Evolutionary conservation across 148 eudicot genomes (phyloP).

Genomic region (Selenicereus undatus): DNA sequence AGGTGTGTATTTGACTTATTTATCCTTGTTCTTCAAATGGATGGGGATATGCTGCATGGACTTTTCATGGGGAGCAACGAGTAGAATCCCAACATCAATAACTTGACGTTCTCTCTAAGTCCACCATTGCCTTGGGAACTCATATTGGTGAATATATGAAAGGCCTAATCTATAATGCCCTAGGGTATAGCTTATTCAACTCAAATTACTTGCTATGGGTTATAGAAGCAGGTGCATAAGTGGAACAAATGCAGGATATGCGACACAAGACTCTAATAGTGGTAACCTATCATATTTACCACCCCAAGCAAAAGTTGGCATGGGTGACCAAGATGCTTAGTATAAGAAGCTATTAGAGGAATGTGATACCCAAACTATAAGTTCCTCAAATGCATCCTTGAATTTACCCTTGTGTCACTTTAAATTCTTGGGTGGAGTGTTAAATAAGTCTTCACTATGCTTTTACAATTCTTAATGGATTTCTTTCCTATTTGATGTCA

Average conservation of each 20-base stretch:
- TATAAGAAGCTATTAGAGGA: neutral
- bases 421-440: neutral
- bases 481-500: neutral
- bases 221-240: neutral
- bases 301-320: neutral
- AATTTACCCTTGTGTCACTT: neutral
- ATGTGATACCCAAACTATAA: neutral
- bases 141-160: neutral
- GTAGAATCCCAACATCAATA: neutral
- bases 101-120: neutral
- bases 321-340: neutral
- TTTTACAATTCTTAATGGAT: neutral
- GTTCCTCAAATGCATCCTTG: neutral
- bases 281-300: neutral
- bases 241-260: neutral
- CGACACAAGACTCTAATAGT: neutral
- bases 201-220: neutral
- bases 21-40: no score
- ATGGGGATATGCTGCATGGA: neutral
- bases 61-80: neutral
- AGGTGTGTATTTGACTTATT: no score
- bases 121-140: neutral
- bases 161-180: neutral
- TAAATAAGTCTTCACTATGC: neutral
- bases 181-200: neutral